Percentiles rank a stretch among this genome's conserved stretches.
Conservation (phyloP, 176 grass and related monocot genomes). For the Phyllostachys edulis region DNA sequence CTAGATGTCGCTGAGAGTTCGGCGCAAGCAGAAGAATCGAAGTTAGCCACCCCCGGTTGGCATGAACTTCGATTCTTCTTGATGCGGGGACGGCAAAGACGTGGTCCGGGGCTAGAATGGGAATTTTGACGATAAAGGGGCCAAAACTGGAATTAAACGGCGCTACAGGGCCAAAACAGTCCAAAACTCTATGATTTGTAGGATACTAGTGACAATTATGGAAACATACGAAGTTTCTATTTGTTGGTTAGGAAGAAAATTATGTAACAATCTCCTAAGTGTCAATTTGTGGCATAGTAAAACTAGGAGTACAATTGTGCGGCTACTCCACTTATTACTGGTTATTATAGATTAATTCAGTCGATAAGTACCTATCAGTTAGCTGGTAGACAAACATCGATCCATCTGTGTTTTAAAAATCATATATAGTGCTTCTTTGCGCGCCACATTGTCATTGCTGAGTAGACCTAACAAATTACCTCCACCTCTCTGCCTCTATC, state of each 20-base stretch:
- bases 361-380: not conserved
- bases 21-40: too few species aligned
- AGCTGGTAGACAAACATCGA: not conserved
- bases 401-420: not conserved
- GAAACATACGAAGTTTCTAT: not conserved
- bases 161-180: too few species aligned
- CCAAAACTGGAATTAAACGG: too few species aligned
- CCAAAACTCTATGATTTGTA: too few species aligned
- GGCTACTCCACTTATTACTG: not conserved
- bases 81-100: too few species aligned
- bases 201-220: not conserved
- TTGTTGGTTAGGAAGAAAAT: not conserved
- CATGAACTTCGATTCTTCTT: too few species aligned
- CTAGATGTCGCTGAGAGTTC: too few species aligned
- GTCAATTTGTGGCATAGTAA: not conserved
- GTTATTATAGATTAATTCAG: not conserved
- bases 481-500: not conserved
- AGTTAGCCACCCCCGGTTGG: too few species aligned
- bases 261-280: not conserved
- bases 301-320: not conserved
- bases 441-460: not conserved
- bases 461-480: slow-evolving; percentile 17
- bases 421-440: not conserved
- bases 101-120: too few species aligned
- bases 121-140: too few species aligned